Base-by-base conservation (phyloP, 129 eudicot species). In the Saposhnikovia divaricata region DNA sequence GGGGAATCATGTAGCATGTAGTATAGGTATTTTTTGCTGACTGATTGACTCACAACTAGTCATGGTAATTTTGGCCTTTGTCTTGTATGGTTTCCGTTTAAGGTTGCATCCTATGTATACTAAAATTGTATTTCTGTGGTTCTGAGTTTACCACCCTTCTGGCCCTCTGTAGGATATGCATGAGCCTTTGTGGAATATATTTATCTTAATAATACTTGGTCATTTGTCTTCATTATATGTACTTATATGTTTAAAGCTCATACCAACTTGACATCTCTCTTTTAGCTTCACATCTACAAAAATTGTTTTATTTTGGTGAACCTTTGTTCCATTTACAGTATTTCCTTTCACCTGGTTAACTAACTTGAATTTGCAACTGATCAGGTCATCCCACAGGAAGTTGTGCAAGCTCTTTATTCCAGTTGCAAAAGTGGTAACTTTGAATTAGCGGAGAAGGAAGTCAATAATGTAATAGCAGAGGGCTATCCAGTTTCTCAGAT, bases 401-500 rank as follows among this genome's bases (percentile, higher is more conserved):
- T 90, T 82, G 94, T 95, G 75, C 87, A 89, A 77, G 68, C 88
- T 77, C 89, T 95, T 46, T 87, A 87, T 78, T 81, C 90, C 43
- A 88, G 96, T 57, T 95, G 99, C 87, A 89, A 78, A 86, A 87
- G 94, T 85, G 97, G 96, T 66, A 83, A 90, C 50, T 95, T 95
- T 78, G 99, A 95, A 83, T 76, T 82, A 75, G 96, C 96, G 66
- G 88, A 95, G 86, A 86, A 90, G 81, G 94, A 92, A 87, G 96
- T 90, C 16, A 88, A 85, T 75, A 89, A 95, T 83, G 88, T 88
- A 39, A 92, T 92, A 78, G 93, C 97, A 31, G 99, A 95, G 83
- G 99, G 99, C 44, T 92, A 95, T 87, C 99, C 99, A 81, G 97
- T 82, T 83, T 89, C 93, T 80, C 97, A 92, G 89, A 92, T 90